A percentile compares a stretch with the other conserved stretches of the same genome.
These are phyloP conservation scores for Yamadazyma sp. DNA, from an alignment of 805 yeast species.

Conservation along the genomic window DNA sequence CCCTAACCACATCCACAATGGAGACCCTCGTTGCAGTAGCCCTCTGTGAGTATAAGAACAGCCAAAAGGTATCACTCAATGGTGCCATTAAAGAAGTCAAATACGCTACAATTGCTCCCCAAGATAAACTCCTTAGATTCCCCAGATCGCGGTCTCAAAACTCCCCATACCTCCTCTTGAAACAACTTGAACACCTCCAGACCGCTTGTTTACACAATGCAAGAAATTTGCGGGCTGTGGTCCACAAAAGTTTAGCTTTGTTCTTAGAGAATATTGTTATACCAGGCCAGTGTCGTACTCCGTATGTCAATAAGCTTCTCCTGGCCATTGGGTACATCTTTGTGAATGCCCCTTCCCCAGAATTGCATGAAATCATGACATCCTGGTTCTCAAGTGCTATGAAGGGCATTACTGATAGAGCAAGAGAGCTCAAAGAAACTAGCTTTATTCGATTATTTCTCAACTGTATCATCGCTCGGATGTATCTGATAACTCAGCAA, in stretches of 20 bases:
- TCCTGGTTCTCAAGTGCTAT: neutral
- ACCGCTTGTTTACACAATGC: constrained; percentile 8
- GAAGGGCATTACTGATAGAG: neutral
- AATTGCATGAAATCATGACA: neutral
- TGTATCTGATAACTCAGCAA: constrained; percentile 1
- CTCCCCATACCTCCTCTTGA: neutral
- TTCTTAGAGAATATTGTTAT: neutral
- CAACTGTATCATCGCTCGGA: neutral
- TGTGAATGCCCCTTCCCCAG: constrained; percentile 1
- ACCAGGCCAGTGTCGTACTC: neutral
- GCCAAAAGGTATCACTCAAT: neutral
- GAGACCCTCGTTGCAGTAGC: constrained; percentile 4
- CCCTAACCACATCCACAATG: no score
- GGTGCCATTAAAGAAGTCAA: neutral
- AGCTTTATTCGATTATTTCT: neutral
- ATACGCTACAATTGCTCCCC: neutral
- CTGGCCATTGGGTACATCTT: neutral
- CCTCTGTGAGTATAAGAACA: constrained; percentile 1
- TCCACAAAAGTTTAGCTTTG: neutral
- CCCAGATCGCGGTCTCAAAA: neutral
- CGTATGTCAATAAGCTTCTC: neutral
- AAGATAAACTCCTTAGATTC: constrained; percentile 1
- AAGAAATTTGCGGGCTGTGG: neutral
- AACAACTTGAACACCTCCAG: constrained; percentile 1
- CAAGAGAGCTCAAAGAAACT: neutral